Conservation (phyloP, 139 green algal species). For the Chlorella sp. region DNA sequence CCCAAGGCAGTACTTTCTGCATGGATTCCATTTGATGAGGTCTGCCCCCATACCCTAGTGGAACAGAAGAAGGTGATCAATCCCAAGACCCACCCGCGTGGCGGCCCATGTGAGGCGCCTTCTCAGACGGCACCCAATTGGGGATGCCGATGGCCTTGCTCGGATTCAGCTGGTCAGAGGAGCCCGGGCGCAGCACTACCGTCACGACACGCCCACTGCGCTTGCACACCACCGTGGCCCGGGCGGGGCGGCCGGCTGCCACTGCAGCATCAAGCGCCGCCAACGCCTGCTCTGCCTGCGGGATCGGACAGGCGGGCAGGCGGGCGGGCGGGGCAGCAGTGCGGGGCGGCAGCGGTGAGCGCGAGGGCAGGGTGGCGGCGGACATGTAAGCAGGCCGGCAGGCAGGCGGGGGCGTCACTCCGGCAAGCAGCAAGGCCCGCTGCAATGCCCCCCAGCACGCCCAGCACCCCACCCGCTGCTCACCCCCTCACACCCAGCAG, state of each 20-base stretch:
- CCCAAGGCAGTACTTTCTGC: no score
- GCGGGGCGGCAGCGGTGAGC: neutral
- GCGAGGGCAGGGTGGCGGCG: neutral
- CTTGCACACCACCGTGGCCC: neutral
- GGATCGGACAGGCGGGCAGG: neutral
- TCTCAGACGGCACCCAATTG: conserved; percentile 38
- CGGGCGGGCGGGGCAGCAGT: neutral
- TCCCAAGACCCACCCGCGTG: conserved; percentile 15
- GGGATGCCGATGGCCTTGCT: conserved; percentile 32
- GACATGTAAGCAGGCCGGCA: neutral
- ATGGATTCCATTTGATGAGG: no score
- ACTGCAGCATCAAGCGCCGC: neutral
- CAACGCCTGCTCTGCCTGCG: neutral
- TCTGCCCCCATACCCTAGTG: no score
- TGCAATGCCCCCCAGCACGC: no score
- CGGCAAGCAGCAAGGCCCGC: no score
- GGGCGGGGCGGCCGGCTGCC: neutral
- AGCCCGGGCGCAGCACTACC: conserved; percentile 38
- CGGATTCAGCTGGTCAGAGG: conserved; percentile 34
- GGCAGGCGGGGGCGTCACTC: no score
- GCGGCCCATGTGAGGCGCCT: neutral
- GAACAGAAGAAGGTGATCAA: no score
- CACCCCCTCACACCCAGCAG: no score
- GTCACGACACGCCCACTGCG: neutral
- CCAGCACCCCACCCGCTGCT: no score